Percentiles rank a stretch among this genome's conserved stretches.
These are phyloP conservation scores for Davidsoniella virescens DNA, from an alignment of 2,329 filamentous ascomycete species.

Conservation along the genomic window DNA sequence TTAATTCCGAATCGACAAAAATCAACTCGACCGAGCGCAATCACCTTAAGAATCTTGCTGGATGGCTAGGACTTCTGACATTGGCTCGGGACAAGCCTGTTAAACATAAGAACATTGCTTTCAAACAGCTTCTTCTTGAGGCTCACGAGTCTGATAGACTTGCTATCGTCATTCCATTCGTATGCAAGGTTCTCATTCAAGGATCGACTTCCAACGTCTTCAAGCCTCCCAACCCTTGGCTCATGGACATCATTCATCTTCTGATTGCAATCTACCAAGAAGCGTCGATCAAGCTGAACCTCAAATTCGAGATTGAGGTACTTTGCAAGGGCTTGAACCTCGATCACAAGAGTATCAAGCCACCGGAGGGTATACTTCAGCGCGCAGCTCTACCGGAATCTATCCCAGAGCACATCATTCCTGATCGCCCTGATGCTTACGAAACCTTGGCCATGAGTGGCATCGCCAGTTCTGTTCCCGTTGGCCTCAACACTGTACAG, in stretches of 20 bases:
- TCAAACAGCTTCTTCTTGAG: constrained; percentile 88
- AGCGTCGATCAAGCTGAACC: constrained; percentile 84
- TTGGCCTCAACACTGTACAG: constrained; percentile 55
- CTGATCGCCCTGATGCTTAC: constrained; percentile 63
- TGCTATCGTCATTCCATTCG: constrained; percentile 87
- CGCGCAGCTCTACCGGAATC: constrained; percentile 27
- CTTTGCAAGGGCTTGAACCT: constrained; percentile 81
- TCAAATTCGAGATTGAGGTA: constrained; percentile 98
- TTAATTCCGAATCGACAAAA: constrained; percentile 80
- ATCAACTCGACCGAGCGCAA: constrained; percentile 69
- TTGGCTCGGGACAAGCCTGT: constrained; percentile 89
- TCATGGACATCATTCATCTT: constrained; percentile 87
- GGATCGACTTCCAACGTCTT: constrained; percentile 77
- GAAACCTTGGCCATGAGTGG: constrained; percentile 68
- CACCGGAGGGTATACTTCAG: constrained; percentile 71
- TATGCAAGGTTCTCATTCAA: constrained; percentile 86
- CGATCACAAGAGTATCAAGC: constrained; percentile 84
- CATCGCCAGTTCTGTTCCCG: constrained; percentile 49
- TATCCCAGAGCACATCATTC: constrained; percentile 44
- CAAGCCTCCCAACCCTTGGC: constrained; percentile 87
- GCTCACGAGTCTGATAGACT: constrained; percentile 85
- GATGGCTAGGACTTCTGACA: constrained; percentile 85
- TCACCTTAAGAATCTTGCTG: constrained; percentile 82
- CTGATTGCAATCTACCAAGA: constrained; percentile 88
- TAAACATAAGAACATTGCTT: constrained; percentile 90